Base-by-base conservation (phyloP, 495 filamentous ascomycete genomes). In the Daldinia concentrica region DNA sequence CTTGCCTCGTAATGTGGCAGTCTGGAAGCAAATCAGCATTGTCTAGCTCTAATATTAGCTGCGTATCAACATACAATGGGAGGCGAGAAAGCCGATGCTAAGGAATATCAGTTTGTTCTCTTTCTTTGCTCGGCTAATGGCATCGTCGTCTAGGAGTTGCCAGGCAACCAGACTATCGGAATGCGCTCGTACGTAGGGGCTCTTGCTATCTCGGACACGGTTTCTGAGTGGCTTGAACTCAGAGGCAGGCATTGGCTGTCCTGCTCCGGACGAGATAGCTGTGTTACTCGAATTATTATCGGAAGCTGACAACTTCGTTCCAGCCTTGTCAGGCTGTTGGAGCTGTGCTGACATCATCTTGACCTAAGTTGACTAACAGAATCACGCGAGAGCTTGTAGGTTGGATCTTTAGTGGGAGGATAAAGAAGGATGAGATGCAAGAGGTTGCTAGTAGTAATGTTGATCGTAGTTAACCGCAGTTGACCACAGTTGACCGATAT, bases 1-100 rank as follows among this genome's bases (percentile, higher is more conserved):
- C 95, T 64, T 93, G 90, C 71, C 94, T 93, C 89, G 97, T 98
- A 54, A 97, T 90, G 83, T 95, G 93, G 74, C 92, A 95, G 88
- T 92, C 92, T 95, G 69, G 2, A 24, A 14, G 15, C 15, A 22
- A 70, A 63, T 67, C 39, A 70, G 72, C 29, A 58, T 24, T 41
- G 14, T 17, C 22, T 19, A 48, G 59, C 6, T 4, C 17, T 27
- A 54, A 19, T n/a, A 27, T 7, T 32, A 19, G 50, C 51, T 37
- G 57, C 63, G 12, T 64, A 50, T 51, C 9, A 58, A 69, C 90
- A 73, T 80, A 95, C 94, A 95, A 80, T 99, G 96, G 81, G 95
- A 98, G 34, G 95, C 94, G 2, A 92, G 90, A 81, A 97, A 98
- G 26, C 95, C 95, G 76, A 98, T 97, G 77, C 94, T 97, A 62